Conservation (phyloP, 768 basidiomycete genomes). For the Mycena vulgaris region DNA sequence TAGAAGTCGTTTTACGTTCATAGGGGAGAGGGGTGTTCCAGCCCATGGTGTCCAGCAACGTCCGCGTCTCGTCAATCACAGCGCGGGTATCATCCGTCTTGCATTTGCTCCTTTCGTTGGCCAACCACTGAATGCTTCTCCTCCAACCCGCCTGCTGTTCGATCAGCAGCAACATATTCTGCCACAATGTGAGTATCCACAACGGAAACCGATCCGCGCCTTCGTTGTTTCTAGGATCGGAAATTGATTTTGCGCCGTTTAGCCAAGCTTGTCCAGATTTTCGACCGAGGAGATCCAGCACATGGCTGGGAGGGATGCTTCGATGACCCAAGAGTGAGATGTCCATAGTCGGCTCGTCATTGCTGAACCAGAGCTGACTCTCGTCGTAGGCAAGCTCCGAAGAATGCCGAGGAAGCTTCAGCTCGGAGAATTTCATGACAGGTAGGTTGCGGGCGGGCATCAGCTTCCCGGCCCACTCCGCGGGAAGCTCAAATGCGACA, state of each 20-base stretch:
- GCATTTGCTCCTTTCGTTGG: neutral
- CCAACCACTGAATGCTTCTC: neutral
- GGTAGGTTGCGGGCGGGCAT: neutral
- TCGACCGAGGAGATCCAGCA: neutral
- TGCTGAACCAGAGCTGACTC: neutral
- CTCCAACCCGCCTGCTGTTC: neutral
- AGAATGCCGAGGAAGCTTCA: neutral
- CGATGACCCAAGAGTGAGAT: neutral
- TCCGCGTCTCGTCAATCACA: neutral
- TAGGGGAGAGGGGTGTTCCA: conserved; percentile 6
- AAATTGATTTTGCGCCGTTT: conserved; percentile 38
- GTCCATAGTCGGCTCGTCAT: neutral
- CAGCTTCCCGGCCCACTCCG: neutral
- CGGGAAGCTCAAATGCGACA: neutral
- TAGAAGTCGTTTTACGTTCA: neutral
- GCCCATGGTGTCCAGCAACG: neutral
- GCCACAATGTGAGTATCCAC: neutral
- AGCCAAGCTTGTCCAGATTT: conserved; percentile 41
- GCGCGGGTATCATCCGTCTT: neutral
- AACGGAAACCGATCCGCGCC: conserved; percentile 27
- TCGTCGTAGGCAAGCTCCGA: neutral
- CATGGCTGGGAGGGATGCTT: neutral
- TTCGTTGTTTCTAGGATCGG: conserved; percentile 36
- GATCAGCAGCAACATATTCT: neutral
- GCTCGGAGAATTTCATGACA: neutral